Evolutionary conservation across 2,329 filamentous ascomycete species (phyloP), one percentile per base, ranked within the genome.

Genomic region (Aaosphaeria arxii): DNA sequence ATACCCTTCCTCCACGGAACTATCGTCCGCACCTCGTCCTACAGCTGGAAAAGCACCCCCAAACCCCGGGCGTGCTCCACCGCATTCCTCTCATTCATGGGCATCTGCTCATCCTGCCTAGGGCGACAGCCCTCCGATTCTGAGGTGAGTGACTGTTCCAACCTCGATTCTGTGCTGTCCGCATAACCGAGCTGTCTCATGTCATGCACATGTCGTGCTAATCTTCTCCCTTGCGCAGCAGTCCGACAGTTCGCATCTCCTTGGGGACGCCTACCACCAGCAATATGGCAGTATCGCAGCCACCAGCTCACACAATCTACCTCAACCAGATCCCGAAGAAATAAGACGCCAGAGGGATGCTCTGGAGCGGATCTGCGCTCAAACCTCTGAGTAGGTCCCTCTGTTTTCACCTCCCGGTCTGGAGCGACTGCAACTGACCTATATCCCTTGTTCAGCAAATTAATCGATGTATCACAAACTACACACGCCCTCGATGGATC

Each of bases 251-350:
- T 74, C 74, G 46, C 72, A 74, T 50, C 71, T 78, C 40, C 70
- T 78, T 42, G 70, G 69, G 46, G 71, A 74, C 54, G 62, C 71
- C 44, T 71, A 70, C 65, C 63, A 71, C 61, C 67, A 67, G 35
- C 69, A 74, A 41, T 78, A 78, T 56, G 75, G 76, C 57, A 70
- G 70, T 45, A 60, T 70, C 49, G 62, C 55, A 48, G 39, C 46
- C 30, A 31, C 47, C 13, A 66, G 61, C 50, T 52, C 62, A 28
- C 69, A 67, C 48, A 63, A 63, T 49, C 61, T 64, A 39, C 64
- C 69, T 48, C 72, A 73, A 58, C 72, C 71, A 32, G 75, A 78
- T 56, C 74, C 74, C 45, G 75, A 77, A 56, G 75, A 77, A 61
- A 65, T 77, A 45, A 65, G 71, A 49, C 69, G 73, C 53, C 72